Conservation (phyloP, 1,284 basidiomycete species). For the Hypsizygus ulmarius region DNA sequence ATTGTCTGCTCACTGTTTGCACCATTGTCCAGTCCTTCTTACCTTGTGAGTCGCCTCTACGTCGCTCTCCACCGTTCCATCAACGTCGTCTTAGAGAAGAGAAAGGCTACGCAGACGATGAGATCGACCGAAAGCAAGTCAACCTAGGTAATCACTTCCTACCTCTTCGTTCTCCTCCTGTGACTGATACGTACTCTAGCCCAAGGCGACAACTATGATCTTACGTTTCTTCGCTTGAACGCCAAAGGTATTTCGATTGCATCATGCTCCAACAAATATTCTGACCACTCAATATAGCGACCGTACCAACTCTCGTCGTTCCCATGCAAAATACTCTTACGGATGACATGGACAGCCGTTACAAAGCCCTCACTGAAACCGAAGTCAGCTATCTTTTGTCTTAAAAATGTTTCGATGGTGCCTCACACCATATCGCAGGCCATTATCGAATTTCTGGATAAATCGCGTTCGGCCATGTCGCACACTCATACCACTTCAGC, state of each 20-base stretch:
- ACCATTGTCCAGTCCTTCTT: slow-evolving; percentile 38
- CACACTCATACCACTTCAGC: slow-evolving; percentile 65
- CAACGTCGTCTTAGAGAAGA: slow-evolving; percentile 48
- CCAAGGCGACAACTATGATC: slow-evolving; percentile 67
- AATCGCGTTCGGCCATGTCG: slow-evolving; percentile 66
- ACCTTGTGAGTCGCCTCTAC: slow-evolving; percentile 41
- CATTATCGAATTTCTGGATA: slow-evolving; percentile 81
- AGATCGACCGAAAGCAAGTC: slow-evolving; percentile 61
- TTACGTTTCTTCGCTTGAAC: slow-evolving; percentile 73
- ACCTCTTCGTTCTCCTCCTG: neutral
- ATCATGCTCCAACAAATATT: neutral
- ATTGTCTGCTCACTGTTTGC: slow-evolving; percentile 2
- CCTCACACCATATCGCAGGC: slow-evolving; percentile 39
- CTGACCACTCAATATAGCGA: slow-evolving; percentile 43
- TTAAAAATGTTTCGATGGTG: neutral
- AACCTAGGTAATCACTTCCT: slow-evolving; percentile 48
- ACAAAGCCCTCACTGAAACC: slow-evolving; percentile 76
- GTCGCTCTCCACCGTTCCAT: neutral
- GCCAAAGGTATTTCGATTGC: slow-evolving; percentile 51
- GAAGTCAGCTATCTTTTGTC: slow-evolving; percentile 45
- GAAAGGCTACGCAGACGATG: slow-evolving; percentile 71
- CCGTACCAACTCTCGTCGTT: slow-evolving; percentile 83
- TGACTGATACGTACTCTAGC: slow-evolving; percentile 32
- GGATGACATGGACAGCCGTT: slow-evolving; percentile 73
- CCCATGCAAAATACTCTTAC: slow-evolving; percentile 73